phyloP scores from a whole-genome alignment of 75 land plant species.

The Selaginella moellendorffii region DNA sequence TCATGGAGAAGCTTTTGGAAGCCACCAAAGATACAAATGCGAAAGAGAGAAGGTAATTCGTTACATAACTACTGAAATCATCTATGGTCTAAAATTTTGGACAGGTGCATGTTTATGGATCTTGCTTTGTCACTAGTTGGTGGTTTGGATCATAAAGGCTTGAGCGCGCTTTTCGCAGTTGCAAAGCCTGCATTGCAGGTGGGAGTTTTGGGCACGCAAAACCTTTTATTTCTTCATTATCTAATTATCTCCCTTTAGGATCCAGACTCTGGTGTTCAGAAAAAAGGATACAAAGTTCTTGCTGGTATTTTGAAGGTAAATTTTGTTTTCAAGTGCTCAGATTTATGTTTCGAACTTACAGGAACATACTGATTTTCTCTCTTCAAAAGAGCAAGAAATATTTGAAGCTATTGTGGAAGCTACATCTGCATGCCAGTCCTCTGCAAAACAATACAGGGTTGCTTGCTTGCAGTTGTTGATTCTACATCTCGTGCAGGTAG shows the following conservation, averaged over 20 bases:
- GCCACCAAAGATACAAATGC: slow-evolving; percentile 44
- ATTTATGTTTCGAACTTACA: slow-evolving; percentile 11
- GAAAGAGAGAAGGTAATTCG: slow-evolving; percentile 2
- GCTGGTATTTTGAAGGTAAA: slow-evolving; percentile 65
- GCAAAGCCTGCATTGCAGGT: slow-evolving; percentile 63
- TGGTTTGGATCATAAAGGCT: slow-evolving; percentile 46
- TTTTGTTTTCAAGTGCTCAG: background rate
- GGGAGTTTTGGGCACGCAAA: background rate
- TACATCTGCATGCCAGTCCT: slow-evolving; percentile 53
- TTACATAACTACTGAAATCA: too few relatives aligned
- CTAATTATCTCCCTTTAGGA: slow-evolving; percentile 29
- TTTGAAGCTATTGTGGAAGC: slow-evolving; percentile 36
- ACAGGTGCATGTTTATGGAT: slow-evolving; percentile 44
- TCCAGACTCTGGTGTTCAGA: slow-evolving; percentile 64
- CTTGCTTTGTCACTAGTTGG: slow-evolving; percentile 59
- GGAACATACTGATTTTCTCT: slow-evolving; percentile 40
- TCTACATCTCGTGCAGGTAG: slow-evolving; percentile 47
- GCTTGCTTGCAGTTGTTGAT: slow-evolving; percentile 57
- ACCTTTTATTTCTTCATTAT: background rate
- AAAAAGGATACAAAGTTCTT: slow-evolving; percentile 82
- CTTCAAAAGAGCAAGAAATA: slow-evolving; percentile 40
- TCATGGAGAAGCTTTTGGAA: slow-evolving; percentile 50
- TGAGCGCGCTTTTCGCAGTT: slow-evolving; percentile 39
- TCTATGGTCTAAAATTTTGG: background rate
- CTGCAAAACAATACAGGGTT: slow-evolving; percentile 81